Evolutionary conservation across 2,329 filamentous ascomycete genomes (phyloP).

Genomic region (Rhynchosporium agropyri): DNA sequence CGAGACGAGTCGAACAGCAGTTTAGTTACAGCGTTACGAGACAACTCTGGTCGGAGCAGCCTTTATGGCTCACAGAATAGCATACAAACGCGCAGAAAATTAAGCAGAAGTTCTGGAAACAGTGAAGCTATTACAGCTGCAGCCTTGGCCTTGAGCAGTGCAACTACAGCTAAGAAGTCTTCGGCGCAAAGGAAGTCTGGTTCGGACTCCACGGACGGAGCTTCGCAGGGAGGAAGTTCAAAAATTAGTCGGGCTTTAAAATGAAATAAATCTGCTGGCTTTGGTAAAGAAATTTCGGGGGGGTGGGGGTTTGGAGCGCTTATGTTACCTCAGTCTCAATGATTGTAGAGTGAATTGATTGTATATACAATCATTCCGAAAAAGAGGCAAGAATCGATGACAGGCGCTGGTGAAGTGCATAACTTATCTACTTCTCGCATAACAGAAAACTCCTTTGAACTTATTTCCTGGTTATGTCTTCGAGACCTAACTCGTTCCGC

Average conservation of each 20-base stretch:
- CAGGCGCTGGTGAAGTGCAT: too few relatives aligned
- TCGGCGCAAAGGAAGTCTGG: not conserved
- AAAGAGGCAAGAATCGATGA: too few relatives aligned
- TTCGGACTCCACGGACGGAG: not conserved
- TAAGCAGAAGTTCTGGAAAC: constrained; percentile 19
- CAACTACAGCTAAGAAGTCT: constrained; percentile 11
- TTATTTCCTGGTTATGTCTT: too few relatives aligned
- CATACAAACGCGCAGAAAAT: constrained; percentile 16
- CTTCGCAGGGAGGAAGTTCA: not conserved
- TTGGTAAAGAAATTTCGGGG: not conserved
- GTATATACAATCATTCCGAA: too few relatives aligned
- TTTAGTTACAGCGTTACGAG: constrained; percentile 34
- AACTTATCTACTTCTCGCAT: too few relatives aligned
- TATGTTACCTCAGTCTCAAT: too few relatives aligned
- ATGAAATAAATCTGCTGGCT: not conserved
- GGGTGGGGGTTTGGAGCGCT: too few relatives aligned
- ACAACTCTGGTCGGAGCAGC: constrained; percentile 33
- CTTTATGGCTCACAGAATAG: constrained; percentile 14
- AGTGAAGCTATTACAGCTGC: constrained; percentile 32
- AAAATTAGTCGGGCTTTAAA: not conserved
- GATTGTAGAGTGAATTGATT: too few relatives aligned
- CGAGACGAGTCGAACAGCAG: constrained; percentile 36
- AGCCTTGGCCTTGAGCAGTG: constrained; percentile 21
- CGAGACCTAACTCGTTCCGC: too few relatives aligned
- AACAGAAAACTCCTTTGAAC: too few relatives aligned